These are phyloP conservation scores for Boechera divaricarpa DNA, from an alignment of 345 rosid genomes.

Conservation along the genomic window DNA sequence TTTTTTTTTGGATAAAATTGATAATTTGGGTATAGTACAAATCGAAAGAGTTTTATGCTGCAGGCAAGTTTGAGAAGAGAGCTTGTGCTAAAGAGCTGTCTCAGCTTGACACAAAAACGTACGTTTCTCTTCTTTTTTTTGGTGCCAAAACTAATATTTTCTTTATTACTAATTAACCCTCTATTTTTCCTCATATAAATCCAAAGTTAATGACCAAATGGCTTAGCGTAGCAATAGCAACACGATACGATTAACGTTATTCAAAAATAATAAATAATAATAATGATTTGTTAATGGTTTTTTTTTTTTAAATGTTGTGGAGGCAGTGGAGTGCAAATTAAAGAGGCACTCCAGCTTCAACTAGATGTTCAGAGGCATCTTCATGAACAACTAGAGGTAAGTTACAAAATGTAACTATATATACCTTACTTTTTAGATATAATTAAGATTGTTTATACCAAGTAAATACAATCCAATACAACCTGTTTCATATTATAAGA, in stretches of 20 bases:
- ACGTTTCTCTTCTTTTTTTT: slow-evolving; percentile 17
- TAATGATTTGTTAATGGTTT: slow-evolving; percentile 13
- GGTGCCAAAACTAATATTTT: not conserved
- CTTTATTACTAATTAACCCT: not conserved
- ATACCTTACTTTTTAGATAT: not conserved
- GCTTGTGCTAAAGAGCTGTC: slow-evolving; percentile 48
- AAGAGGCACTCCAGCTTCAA: slow-evolving; percentile 82
- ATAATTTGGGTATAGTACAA: not conserved
- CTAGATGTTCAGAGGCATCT: slow-evolving; percentile 89
- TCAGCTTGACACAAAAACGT: slow-evolving; percentile 64
- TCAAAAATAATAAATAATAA: not conserved
- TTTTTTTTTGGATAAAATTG: not conserved
- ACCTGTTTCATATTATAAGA: too few species aligned
- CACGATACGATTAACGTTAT: slow-evolving; percentile 6
- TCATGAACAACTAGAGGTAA: slow-evolving; percentile 94
- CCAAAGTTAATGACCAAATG: slow-evolving; percentile 31
- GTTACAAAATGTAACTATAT: not conserved
- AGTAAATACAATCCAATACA: not conserved
- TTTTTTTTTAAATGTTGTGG: slow-evolving; percentile 20
- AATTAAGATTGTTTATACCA: not conserved
- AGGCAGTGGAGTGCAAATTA: slow-evolving; percentile 69
- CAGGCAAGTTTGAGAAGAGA: slow-evolving; percentile 68
- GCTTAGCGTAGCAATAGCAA: slow-evolving; percentile 32
- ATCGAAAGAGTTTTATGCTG: slow-evolving; percentile 33
- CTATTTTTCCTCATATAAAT: slow-evolving; percentile 7